Conservation (phyloP, 2,329 filamentous ascomycete genomes). For the Aspergillus oerlinghausenensis region DNA sequence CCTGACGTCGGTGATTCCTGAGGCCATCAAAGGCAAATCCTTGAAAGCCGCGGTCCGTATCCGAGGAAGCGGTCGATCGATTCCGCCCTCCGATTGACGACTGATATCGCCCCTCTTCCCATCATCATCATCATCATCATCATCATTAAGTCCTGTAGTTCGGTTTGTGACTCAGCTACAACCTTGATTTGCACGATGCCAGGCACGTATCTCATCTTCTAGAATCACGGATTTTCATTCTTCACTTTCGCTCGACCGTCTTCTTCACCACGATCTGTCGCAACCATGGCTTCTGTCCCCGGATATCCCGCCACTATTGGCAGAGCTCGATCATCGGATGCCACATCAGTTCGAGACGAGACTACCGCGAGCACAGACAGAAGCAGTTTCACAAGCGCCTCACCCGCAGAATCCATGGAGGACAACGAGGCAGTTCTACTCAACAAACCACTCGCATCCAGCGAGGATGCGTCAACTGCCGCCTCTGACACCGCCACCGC, state of each 20-base stretch:
- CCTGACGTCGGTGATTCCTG: neutral
- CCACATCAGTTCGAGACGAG: constrained; percentile 16
- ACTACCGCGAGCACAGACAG: constrained; percentile 2
- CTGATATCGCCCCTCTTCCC: neutral
- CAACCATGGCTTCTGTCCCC: constrained; percentile 33
- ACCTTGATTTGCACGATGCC: neutral
- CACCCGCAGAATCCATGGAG: constrained; percentile 17
- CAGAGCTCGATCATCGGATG: constrained; percentile 25
- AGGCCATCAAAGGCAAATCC: neutral
- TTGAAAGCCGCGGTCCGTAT: constrained; percentile 19
- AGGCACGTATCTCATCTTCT: neutral
- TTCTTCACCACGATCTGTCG: neutral
- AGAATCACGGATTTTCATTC: neutral
- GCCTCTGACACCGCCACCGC: neutral
- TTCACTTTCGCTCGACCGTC: neutral
- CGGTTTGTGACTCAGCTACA: neutral
- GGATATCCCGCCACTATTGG: constrained; percentile 24
- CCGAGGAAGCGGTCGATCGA: constrained; percentile 11
- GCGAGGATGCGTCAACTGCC: constrained; percentile 6
- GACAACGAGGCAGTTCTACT: constrained; percentile 29
- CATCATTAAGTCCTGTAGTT: neutral
- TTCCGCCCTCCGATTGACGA: constrained; percentile 1
- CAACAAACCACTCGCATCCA: constrained; percentile 18
- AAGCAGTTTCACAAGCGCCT: constrained; percentile 1
- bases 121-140: neutral